Conservation (phyloP, 2,329 filamentous ascomycete species). For the Ceratocystis huliohia region DNA sequence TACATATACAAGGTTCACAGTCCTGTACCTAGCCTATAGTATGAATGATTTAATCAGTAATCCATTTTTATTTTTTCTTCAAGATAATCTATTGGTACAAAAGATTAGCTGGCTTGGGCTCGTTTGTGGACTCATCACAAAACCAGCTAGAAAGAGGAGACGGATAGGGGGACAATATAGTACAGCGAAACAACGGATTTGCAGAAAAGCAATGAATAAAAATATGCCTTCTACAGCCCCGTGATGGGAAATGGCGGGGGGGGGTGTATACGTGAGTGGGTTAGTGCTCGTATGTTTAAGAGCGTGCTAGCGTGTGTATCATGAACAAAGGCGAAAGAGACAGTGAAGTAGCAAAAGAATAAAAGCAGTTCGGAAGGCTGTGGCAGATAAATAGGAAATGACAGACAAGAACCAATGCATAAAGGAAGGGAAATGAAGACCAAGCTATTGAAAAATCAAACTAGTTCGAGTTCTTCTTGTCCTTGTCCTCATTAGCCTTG, state of each 20-base stretch:
- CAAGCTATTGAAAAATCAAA: no score
- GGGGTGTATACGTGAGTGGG: constrained; percentile 3
- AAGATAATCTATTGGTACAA: constrained; percentile 18
- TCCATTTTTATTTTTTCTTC: neutral
- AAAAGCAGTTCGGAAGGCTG: neutral
- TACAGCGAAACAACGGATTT: constrained; percentile 1
- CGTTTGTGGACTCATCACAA: neutral
- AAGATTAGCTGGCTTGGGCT: neutral
- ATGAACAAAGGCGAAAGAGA: constrained; percentile 12
- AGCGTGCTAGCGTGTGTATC: constrained; percentile 11
- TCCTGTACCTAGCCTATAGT: neutral
- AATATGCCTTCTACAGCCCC: neutral
- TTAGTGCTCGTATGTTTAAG: neutral
- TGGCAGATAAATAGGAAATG: neutral
- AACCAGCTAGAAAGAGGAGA: neutral
- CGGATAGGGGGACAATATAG: neutral
- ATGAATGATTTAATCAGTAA: no score
- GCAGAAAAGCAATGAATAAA: neutral
- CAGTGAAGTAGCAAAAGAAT: neutral
- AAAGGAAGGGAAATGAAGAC: neutral
- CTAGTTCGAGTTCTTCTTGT: constrained; percentile 21
- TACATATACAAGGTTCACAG: neutral
- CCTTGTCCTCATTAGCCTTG: constrained; percentile 23
- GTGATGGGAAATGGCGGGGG: neutral
- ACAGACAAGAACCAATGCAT: neutral